phyloP scores from a whole-genome alignment of 2,329 filamentous ascomycete genomes.

The Pseudocercospora vitis region DNA sequence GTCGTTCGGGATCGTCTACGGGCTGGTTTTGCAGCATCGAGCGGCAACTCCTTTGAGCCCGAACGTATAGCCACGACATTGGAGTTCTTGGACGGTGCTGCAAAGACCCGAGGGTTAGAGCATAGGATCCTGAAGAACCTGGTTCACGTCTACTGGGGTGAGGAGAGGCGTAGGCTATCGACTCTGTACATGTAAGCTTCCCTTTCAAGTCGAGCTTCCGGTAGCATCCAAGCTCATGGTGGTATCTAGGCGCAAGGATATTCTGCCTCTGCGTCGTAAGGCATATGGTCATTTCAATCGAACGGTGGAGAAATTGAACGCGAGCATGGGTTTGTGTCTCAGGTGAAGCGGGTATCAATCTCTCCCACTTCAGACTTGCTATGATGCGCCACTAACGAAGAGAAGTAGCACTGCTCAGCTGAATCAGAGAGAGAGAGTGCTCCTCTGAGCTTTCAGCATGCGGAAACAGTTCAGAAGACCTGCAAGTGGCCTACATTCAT shows the following conservation, averaged over 20 bases:
- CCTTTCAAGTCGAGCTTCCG: neutral
- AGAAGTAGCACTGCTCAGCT: too few species aligned
- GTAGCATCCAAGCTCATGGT: neutral
- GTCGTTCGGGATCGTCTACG: constrained; percentile 57
- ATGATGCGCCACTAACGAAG: neutral
- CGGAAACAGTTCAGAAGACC: too few species aligned
- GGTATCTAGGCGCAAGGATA: neutral
- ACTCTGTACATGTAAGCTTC: too few species aligned
- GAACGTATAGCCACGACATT: constrained; percentile 63
- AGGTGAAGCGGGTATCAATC: constrained; percentile 28
- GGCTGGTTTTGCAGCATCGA: constrained; percentile 57
- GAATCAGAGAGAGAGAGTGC: too few species aligned
- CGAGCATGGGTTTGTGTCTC: constrained; percentile 66
- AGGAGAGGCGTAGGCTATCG: constrained; percentile 34
- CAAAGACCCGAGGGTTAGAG: constrained; percentile 64
- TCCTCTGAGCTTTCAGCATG: too few species aligned
- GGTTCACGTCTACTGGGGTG: constrained; percentile 50
- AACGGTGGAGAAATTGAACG: constrained; percentile 72
- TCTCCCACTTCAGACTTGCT: neutral
- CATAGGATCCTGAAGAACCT: constrained; percentile 72
- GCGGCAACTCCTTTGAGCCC: constrained; percentile 49
- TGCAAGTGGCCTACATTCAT: too few species aligned
- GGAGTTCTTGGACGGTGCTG: constrained; percentile 68
- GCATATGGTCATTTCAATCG: constrained; percentile 65
- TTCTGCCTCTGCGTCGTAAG: constrained; percentile 24